These are phyloP conservation scores for Rutstroemia sp. DNA, from an alignment of 2,329 filamentous ascomycete genomes.

Conservation along the genomic window DNA sequence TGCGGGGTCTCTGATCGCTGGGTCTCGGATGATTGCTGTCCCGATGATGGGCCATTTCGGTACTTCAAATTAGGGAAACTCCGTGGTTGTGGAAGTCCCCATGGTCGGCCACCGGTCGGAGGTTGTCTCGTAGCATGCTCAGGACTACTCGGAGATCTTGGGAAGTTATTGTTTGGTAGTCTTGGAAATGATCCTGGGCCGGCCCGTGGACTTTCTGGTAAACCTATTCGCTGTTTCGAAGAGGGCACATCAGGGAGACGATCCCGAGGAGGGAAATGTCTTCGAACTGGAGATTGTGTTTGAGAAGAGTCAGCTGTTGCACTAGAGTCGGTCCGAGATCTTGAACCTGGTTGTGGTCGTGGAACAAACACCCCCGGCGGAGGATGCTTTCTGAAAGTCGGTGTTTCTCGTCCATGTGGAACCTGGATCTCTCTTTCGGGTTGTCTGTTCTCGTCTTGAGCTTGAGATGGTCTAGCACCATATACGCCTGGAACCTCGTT, in stretches of 20 bases:
- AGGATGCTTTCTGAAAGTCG: slow-evolving; percentile 32
- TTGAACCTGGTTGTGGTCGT: slow-evolving; percentile 29
- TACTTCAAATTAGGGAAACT: slow-evolving; percentile 20
- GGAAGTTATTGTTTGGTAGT: slow-evolving; percentile 18
- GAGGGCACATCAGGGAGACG: slow-evolving; percentile 15
- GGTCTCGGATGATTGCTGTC: slow-evolving; percentile 25
- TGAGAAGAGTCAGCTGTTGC: slow-evolving; percentile 29
- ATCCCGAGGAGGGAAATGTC: slow-evolving; percentile 30
- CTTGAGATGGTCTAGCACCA: slow-evolving; percentile 59
- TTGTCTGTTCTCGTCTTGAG: slow-evolving; percentile 81
- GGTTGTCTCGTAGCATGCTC: background rate
- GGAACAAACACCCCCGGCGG: slow-evolving; percentile 22
- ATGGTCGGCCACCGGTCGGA: slow-evolving; percentile 1
- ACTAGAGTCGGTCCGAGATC: slow-evolving; percentile 39
- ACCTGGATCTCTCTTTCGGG: slow-evolving; percentile 75
- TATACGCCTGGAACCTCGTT: slow-evolving; percentile 67
- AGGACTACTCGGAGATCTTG: slow-evolving; percentile 13
- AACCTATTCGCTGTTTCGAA: slow-evolving; percentile 9
- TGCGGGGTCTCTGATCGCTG: slow-evolving; percentile 23
- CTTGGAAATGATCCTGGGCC: slow-evolving; percentile 18
- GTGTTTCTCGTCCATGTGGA: slow-evolving; percentile 64
- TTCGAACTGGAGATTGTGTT: slow-evolving; percentile 40
- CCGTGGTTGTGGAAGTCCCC: slow-evolving; percentile 9
- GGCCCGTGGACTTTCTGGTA: slow-evolving; percentile 15
- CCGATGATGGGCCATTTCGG: slow-evolving; percentile 19